Evolutionary conservation across 1,284 basidiomycete genomes (phyloP).

Genomic region (Boletus mariae): DNA sequence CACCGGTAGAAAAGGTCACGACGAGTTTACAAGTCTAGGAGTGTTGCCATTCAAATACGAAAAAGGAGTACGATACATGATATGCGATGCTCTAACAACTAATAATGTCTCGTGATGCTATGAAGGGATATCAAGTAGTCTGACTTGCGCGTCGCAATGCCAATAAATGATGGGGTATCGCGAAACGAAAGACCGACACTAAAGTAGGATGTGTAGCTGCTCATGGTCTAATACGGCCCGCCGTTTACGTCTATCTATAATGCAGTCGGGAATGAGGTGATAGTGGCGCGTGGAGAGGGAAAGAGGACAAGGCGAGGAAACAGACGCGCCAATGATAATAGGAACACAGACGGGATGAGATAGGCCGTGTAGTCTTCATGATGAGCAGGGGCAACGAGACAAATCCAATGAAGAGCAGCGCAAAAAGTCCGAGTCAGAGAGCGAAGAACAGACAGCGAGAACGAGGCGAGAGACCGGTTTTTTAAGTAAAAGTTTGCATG

Average conservation of each 20-base stretch:
- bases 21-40: slow-evolving; percentile 12
- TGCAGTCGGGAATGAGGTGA: slow-evolving; percentile 30
- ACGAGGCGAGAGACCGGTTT: slow-evolving; percentile 10
- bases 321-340: slow-evolving; percentile 35
- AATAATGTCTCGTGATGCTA: slow-evolving; percentile 58
- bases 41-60: slow-evolving; percentile 21
- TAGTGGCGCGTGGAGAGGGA: slow-evolving; percentile 27
- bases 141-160: slow-evolving; percentile 50
- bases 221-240: slow-evolving; percentile 39
- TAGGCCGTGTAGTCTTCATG: slow-evolving; percentile 50
- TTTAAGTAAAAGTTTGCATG: slow-evolving; percentile 27
- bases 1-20: background rate
- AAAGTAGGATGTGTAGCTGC: slow-evolving; percentile 40
- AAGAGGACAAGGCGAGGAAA: slow-evolving; percentile 15
- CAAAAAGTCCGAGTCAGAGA: slow-evolving; percentile 36
- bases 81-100: slow-evolving; percentile 62
- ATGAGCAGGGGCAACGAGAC: slow-evolving; percentile 63
- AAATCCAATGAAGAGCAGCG: slow-evolving; percentile 62
- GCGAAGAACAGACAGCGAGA: slow-evolving; percentile 29
- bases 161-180: slow-evolving; percentile 50
- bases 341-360: slow-evolving; percentile 39
- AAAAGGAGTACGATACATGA: slow-evolving; percentile 47
- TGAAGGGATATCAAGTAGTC: slow-evolving; percentile 45
- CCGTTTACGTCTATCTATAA: slow-evolving; percentile 46
- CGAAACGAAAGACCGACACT: slow-evolving; percentile 50